Evolutionary conservation across 148 eudicot genomes (phyloP), one percentile per base, ranked within the genome.

Genomic region (Camellia sinensis): DNA sequence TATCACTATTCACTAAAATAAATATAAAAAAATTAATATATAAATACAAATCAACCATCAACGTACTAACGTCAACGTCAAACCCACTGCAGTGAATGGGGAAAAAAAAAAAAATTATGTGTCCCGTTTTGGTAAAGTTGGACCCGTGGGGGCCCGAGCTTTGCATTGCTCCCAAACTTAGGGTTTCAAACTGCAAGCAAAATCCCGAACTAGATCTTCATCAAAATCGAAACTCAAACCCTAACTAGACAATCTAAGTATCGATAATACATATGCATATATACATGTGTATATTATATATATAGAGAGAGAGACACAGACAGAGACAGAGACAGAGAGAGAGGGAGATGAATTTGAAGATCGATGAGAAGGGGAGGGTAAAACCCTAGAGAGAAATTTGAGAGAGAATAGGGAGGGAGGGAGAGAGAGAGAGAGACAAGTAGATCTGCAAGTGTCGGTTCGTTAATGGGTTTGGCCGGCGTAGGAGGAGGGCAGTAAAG

Each of bases 161-260:
- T 80, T 88, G 92, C 92, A 88, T 91, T 82, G 2, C 17, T 10
- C 11, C 63, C 21, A 79, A 75, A 56, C 74, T 62, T 77, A 63
- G 86, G 75, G 50, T 74, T 77, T 70, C 19, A 3, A 15, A 60
- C 46, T 21, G 7, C 22, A 5, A 63, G 10, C n/a, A 63, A 60
- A 29, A 5, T 43, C n/a, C 13, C 8, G 40, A 60, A 57, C 81
- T 44, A 70, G 75, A 44, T 19, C 75, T 12, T 21, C 67, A 18
- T 44, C 79, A 44, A 62, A 77, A 6, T 48, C 6, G 14, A 78
- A 19, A 1, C 7, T 7, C 6, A 48, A 48, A 48, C 62, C 21
- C 67, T 15, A 50, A 60, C 5, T 53, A 2, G 0, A 48, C 37
- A 52, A 56, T 74, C 54, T 2, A 4, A 60, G 59, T 29, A 29